These are phyloP conservation scores for Pyricularia sp. DNA, from an alignment of 2,329 filamentous ascomycete genomes.

Conservation along the genomic window DNA sequence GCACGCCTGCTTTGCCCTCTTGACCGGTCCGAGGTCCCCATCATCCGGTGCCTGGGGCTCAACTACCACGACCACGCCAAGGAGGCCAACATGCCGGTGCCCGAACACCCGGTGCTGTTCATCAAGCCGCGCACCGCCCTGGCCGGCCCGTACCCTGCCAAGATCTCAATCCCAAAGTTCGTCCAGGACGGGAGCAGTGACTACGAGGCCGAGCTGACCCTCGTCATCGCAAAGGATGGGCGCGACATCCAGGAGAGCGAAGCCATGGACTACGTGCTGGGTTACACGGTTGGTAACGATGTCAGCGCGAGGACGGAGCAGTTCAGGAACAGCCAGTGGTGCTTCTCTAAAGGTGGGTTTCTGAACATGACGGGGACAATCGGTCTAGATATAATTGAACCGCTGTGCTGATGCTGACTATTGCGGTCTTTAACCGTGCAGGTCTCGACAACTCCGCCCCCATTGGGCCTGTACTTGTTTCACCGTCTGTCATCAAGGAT, in stretches of 20 bases:
- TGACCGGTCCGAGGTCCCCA: constrained; percentile 22
- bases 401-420: background rate
- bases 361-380: too few species aligned
- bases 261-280: constrained; percentile 29
- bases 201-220: constrained; percentile 28
- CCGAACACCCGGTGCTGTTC: constrained; percentile 25
- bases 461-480: constrained; percentile 26
- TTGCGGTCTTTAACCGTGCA: background rate
- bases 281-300: constrained; percentile 29
- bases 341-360: constrained; percentile 24
- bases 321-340: constrained; percentile 28
- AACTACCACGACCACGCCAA: constrained; percentile 32
- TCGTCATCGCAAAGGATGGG: constrained; percentile 25
- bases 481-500: constrained; percentile 18
- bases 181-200: constrained; percentile 26
- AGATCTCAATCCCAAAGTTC: constrained; percentile 20
- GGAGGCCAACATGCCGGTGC: constrained; percentile 26
- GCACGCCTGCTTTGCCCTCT: constrained; percentile 23
- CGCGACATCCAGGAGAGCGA: constrained; percentile 25
- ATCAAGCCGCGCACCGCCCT: constrained; percentile 27
- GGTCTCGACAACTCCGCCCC: constrained; percentile 25
- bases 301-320: constrained; percentile 26
- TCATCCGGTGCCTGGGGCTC: constrained; percentile 34
- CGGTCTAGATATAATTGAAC: background rate
- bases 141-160: constrained; percentile 19